Percentiles rank a stretch among this genome's conserved stretches.
phyloP scores from a whole-genome alignment of 495 filamentous ascomycete species.

The Hyaloscypha finlandica region DNA sequence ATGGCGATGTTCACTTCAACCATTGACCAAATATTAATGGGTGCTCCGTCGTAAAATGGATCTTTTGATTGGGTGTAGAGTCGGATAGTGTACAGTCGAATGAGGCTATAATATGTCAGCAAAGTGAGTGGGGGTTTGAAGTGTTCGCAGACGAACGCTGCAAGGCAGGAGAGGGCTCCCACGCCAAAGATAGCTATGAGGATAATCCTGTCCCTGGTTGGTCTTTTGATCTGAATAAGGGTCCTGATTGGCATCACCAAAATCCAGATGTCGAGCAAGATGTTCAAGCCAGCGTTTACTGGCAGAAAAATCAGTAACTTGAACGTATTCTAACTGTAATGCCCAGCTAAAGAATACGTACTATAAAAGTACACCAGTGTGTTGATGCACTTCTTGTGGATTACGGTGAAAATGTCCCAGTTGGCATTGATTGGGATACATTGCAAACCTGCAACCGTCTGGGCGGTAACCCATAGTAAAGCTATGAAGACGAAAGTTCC shows the following conservation, averaged over 20 bases:
- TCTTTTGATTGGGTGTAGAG: slow-evolving; percentile 39
- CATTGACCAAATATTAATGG: slow-evolving; percentile 49
- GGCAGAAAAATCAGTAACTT: neutral
- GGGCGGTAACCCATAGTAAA: slow-evolving; percentile 38
- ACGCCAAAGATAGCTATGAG: slow-evolving; percentile 51
- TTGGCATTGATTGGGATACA: slow-evolving; percentile 46
- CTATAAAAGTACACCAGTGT: slow-evolving; percentile 53
- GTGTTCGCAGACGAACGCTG: too few relatives aligned
- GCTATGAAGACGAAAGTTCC: slow-evolving; percentile 6
- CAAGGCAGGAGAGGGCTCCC: slow-evolving; percentile 33
- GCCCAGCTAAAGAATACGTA: slow-evolving; percentile 26
- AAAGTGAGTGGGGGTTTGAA: too few relatives aligned
- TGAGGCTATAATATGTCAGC: slow-evolving; percentile 30
- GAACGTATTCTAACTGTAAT: neutral
- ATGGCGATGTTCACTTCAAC: slow-evolving; percentile 41
- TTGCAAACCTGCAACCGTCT: slow-evolving; percentile 43
- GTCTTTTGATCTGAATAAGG: slow-evolving; percentile 45
- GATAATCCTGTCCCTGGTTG: slow-evolving; percentile 45
- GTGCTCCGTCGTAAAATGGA: slow-evolving; percentile 40
- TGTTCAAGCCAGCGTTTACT: slow-evolving; percentile 53
- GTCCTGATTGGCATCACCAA: slow-evolving; percentile 50
- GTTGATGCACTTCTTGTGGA: slow-evolving; percentile 47
- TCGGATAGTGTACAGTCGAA: slow-evolving; percentile 47
- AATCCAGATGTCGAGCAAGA: slow-evolving; percentile 54
- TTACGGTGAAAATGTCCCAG: slow-evolving; percentile 45